Percentiles rank a stretch among this genome's conserved stretches.
Conservation (phyloP, 2,329 filamentous ascomycete species). For the Fusarium sp. region DNA sequence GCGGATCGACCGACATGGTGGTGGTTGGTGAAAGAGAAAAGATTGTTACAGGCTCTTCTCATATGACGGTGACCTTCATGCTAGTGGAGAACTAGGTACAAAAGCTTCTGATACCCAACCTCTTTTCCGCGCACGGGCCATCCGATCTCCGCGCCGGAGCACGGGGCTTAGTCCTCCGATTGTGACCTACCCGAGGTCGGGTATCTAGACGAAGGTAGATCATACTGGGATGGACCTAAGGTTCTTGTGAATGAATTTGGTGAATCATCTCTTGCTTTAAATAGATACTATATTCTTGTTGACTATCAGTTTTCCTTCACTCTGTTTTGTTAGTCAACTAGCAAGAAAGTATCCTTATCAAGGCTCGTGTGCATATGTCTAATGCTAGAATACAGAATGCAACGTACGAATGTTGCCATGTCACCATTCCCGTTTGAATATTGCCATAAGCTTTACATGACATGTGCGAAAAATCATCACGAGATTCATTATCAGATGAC, state of each 20-base stretch:
- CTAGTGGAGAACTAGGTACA: constrained; percentile 37
- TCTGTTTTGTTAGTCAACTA: background rate
- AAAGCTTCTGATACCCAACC: constrained; percentile 39
- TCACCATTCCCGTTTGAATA: background rate
- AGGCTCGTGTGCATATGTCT: background rate
- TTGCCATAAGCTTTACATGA: background rate
- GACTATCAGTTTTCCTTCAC: background rate
- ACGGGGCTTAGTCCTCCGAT: constrained; percentile 28
- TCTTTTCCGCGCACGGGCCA: constrained; percentile 39
- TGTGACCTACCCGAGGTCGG: constrained; percentile 17
- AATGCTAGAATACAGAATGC: background rate
- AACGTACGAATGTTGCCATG: background rate
- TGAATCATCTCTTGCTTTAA: too few relatives aligned
- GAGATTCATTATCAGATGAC: background rate
- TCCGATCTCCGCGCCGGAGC: constrained; percentile 31
- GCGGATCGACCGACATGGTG: constrained; percentile 81
- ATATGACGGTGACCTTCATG: constrained; percentile 45
- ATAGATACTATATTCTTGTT: background rate
- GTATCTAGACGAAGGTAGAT: constrained; percentile 21
- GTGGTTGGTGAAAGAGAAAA: constrained; percentile 34
- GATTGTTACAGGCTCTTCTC: constrained; percentile 37
- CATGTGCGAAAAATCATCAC: background rate
- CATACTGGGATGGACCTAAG: background rate
- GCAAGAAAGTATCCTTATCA: background rate
- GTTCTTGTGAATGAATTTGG: background rate